These are phyloP conservation scores for Arthrobotrys megalospora DNA, from an alignment of 2,329 filamentous ascomycete species.

Conservation along the genomic window DNA sequence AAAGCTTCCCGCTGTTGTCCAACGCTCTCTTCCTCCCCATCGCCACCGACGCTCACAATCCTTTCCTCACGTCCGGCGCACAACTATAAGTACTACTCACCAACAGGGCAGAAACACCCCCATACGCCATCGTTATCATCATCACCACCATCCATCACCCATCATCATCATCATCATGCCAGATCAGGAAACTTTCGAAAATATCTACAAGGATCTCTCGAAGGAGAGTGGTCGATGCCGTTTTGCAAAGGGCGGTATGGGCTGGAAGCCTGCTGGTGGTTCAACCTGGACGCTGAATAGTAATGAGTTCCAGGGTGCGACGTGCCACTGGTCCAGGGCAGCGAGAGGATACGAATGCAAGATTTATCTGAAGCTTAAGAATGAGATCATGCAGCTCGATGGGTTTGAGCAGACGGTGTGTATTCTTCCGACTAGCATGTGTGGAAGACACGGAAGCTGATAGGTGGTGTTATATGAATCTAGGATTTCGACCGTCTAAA, in stretches of 20 bases:
- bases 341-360: conserved; percentile 94
- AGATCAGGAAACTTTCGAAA: conserved; percentile 86
- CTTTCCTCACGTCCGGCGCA: background rate
- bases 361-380: conserved; percentile 83
- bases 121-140: background rate
- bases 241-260: conserved; percentile 92
- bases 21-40: conserved; percentile 12
- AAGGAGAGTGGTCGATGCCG: conserved; percentile 93
- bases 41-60: conserved; percentile 17
- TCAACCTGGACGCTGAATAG: conserved; percentile 95
- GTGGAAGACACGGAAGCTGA: background rate
- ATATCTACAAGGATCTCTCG: conserved; percentile 95
- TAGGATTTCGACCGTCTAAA: conserved; percentile 89
- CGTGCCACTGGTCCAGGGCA: conserved; percentile 88
- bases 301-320: conserved; percentile 83
- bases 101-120: background rate
- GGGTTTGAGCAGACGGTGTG: conserved; percentile 88
- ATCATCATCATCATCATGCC: conserved; percentile 61
- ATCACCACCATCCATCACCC: background rate
- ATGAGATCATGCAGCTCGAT: conserved; percentile 89
- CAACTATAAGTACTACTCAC: background rate
- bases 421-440: conserved; percentile 4
- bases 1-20: conserved; percentile 14
- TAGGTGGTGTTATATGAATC: background rate
- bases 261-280: conserved; percentile 91